Base-by-base conservation (phyloP, 192 early-diverging fungal genomes). In the Mortierella antarctica region DNA sequence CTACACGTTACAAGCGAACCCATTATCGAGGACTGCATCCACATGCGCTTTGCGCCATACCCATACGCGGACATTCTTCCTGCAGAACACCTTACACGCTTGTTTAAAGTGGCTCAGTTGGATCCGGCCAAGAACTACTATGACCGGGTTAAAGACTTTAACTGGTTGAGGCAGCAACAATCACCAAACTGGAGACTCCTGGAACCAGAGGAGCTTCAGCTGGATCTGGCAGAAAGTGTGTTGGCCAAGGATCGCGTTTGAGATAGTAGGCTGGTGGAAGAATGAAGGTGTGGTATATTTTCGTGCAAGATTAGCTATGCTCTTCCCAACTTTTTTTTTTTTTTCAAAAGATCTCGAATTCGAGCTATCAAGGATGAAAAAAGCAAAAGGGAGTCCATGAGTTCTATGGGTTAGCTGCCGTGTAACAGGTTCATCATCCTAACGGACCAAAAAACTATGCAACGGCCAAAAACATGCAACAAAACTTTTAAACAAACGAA, bases 111-210 rank as follows among this genome's bases (percentile, higher is more conserved):
- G 8, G 70, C 70, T 12, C 75, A 84, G 47, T 44, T 86, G 49
- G 69, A 84, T 45, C 65, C 48, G 10, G 66, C 53, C 17, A 74
- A 73, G 15, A 92, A 87, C 71, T 83, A 84, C 54, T 92, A 84
- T 74, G 83, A 86, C 61, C 69, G 79, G 18, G 92, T 96, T 14
- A 93, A 98, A 67, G 96, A 98, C 67, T 98, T 98, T 70, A 95
- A 96, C 81, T 98, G 96, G 96, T 82, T 96, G 31, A 87, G 84
- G 50, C 86, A 94, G 53, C 89, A 91, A 70, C 88, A 86, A 8
- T 93, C 92, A 42, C 95, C 95, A 15, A 91, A 96, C 81, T 96
- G 95, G 95, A 47, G 72, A 44, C 7, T 91, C 4, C 61, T 91
- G 70, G 74, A 84, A 6, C 21, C 23, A 6, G 45, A n/a, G 17